Evolutionary conservation across 768 basidiomycete genomes (phyloP).

Genomic region (Pulveroboletus ravenelii): DNA sequence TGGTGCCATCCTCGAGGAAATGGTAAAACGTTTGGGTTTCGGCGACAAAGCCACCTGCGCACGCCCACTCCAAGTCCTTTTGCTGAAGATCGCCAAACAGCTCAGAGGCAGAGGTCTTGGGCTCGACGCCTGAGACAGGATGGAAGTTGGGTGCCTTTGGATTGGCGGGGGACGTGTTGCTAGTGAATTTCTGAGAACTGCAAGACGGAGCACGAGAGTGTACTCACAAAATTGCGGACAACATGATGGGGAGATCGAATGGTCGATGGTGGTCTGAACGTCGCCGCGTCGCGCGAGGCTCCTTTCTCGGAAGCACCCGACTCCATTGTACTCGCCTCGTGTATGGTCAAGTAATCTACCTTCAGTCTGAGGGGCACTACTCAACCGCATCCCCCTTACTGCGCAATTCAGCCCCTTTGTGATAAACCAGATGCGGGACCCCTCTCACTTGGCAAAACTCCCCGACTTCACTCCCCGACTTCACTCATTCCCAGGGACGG

Average conservation of each 20-base stretch:
- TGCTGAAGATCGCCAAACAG: constrained; percentile 71
- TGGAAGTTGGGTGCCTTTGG: constrained; percentile 75
- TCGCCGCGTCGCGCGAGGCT: background rate
- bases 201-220: background rate
- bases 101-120: constrained; percentile 48
- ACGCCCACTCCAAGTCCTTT: constrained; percentile 79
- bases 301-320: constrained; percentile 10
- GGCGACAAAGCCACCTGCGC: constrained; percentile 76
- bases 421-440: no score
- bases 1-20: constrained; percentile 72
- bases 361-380: no score
- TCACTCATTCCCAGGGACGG: no score
- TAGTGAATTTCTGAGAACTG: constrained; percentile 24
- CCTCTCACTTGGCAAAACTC: no score
- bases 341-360: no score
- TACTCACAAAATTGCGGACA: constrained; percentile 78
- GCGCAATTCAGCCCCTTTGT: no score
- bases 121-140: constrained; percentile 57
- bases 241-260: constrained; percentile 60
- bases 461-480: no score
- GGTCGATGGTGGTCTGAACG: background rate
- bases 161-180: constrained; percentile 54
- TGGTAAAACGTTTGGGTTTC: constrained; percentile 91
- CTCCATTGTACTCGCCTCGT: background rate
- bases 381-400: no score